Evolutionary conservation across 2,329 filamentous ascomycete genomes (phyloP).

Genomic region (Eutypella sp.): DNA sequence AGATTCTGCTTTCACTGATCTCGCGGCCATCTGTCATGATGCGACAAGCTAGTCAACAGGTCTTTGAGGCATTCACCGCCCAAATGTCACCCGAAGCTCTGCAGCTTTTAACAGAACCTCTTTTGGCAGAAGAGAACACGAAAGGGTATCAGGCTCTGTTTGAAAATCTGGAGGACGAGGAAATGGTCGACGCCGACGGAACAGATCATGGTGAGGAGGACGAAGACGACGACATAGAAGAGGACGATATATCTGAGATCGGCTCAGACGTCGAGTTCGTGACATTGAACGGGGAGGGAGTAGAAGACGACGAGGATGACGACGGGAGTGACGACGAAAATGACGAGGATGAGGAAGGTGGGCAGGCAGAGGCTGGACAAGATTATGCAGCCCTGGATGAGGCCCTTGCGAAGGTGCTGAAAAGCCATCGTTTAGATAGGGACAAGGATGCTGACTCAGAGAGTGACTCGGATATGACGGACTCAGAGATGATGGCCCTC

Average conservation of each 20-base stretch:
- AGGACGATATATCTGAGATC: slow-evolving; percentile 34
- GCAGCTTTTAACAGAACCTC: slow-evolving; percentile 59
- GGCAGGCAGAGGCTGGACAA: slow-evolving; percentile 33
- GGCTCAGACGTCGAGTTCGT: slow-evolving; percentile 39
- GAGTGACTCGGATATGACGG: slow-evolving; percentile 79
- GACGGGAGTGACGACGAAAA: slow-evolving; percentile 36
- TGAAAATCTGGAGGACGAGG: slow-evolving; percentile 60
- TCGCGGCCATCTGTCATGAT: slow-evolving; percentile 80
- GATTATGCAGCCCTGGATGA: slow-evolving; percentile 57
- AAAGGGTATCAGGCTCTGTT: slow-evolving; percentile 86
- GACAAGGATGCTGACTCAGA: slow-evolving; percentile 53
- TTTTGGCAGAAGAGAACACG: slow-evolving; percentile 73
- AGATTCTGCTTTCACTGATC: slow-evolving; percentile 85
- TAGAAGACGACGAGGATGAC: slow-evolving; percentile 30
- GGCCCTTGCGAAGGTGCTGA: slow-evolving; percentile 72
- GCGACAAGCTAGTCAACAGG: slow-evolving; percentile 79
- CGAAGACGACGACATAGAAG: slow-evolving; percentile 34
- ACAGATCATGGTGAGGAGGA: slow-evolving; percentile 37
- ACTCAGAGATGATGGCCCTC: slow-evolving; percentile 89
- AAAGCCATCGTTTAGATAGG: slow-evolving; percentile 62
- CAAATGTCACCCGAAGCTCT: slow-evolving; percentile 71
- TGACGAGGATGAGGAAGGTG: slow-evolving; percentile 34
- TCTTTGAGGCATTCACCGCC: slow-evolving; percentile 76
- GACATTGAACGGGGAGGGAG: slow-evolving; percentile 34
- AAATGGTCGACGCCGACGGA: slow-evolving; percentile 40